A percentile compares a stretch with the other conserved stretches of the same genome.
Conservation (phyloP, 176 grass and related monocot genomes). For the Carex kokanica region DNA sequence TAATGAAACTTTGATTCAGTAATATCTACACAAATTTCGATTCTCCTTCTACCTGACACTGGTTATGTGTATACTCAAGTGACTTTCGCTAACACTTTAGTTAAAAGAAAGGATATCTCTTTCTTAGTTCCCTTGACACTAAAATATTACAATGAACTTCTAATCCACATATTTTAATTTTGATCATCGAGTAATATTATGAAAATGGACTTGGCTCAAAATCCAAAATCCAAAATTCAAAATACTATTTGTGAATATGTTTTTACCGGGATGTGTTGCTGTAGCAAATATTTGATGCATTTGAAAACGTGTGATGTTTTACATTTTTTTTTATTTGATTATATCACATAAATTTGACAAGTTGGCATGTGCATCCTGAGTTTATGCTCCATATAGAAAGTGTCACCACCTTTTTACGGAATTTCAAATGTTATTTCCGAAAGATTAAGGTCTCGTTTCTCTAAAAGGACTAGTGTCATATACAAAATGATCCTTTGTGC, state of each 20-base stretch:
- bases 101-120: neutral
- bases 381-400: neutral
- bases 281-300: neutral
- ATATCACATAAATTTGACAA: neutral
- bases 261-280: neutral
- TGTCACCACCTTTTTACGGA: neutral
- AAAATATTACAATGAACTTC: neutral
- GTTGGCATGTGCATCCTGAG: neutral
- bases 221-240: constrained; percentile 9
- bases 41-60: neutral
- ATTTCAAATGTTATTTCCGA: neutral
- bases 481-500: neutral
- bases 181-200: neutral
- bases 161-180: neutral
- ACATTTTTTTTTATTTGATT: neutral
- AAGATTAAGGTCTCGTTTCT: neutral
- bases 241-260: neutral
- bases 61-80: neutral
- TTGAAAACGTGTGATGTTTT: neutral
- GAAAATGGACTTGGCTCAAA: neutral
- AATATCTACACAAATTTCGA: neutral
- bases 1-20: too few relatives aligned
- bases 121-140: neutral
- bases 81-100: neutral
- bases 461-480: neutral